These are phyloP conservation scores for Pelargonium myrrhifolium DNA, from an alignment of 441 rosid species.

Conservation along the genomic window DNA sequence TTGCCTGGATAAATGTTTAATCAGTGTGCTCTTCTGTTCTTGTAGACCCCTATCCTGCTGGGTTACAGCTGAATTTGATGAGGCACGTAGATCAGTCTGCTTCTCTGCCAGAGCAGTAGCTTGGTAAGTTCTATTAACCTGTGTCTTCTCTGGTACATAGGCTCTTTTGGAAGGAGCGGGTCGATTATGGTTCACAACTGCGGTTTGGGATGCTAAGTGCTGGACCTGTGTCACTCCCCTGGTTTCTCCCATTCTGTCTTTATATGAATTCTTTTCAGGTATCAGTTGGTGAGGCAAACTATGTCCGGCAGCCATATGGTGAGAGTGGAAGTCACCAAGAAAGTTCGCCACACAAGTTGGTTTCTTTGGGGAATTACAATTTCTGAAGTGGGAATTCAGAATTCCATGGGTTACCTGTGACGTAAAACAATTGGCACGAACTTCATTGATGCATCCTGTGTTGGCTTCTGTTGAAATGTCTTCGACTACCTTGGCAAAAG, in stretches of 20 bases:
- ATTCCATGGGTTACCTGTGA: conserved; percentile 22
- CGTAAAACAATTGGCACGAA: conserved; percentile 20
- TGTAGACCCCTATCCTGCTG: too few relatives aligned
- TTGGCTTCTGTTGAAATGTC: conserved; percentile 29
- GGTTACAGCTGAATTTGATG: too few relatives aligned
- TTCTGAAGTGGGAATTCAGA: conserved; percentile 19
- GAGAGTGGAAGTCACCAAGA: conserved; percentile 16
- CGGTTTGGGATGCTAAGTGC: conserved; percentile 17
- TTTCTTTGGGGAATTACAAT: conserved; percentile 11
- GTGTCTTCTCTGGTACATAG: conserved; percentile 24
- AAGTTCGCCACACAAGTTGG: conserved; percentile 12
- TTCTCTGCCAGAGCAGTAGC: conserved; percentile 22
- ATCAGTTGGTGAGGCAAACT: conserved; percentile 24
- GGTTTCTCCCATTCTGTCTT: conserved; percentile 24
- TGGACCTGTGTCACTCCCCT: conserved; percentile 22
- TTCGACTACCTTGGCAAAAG: conserved; percentile 23
- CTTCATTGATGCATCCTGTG: conserved; percentile 20
- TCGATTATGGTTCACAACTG: conserved; percentile 23
- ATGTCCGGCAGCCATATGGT: conserved; percentile 17
- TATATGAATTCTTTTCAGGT: conserved; percentile 15
- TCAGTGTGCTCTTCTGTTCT: conserved; percentile 19
- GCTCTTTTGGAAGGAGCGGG: conserved; percentile 31
- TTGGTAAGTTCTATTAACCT: conserved; percentile 19
- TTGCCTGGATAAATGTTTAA: conserved; percentile 26
- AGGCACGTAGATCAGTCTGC: conserved; percentile 5